Evolutionary conservation across 163 green algal species (phyloP).

Genomic region (Coccomyxa subellipsoidea): DNA sequence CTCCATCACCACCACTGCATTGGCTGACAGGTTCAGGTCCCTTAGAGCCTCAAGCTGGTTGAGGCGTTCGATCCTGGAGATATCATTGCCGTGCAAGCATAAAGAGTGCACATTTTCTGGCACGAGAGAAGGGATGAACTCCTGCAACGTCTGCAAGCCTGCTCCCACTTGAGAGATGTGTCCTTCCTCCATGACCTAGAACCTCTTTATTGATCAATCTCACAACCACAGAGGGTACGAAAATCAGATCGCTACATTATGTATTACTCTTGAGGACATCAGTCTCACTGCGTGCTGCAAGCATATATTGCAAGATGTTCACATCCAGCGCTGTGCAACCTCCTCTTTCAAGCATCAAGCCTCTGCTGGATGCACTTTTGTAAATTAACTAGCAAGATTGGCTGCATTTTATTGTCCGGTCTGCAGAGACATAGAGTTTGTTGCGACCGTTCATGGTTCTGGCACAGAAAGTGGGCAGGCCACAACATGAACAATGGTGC

Average conservation of each 20-base stretch:
- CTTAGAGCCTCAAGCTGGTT: constrained; percentile 34
- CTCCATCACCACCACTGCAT: constrained; percentile 31
- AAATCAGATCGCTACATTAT: background rate
- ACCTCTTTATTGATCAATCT: background rate
- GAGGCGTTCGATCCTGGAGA: constrained; percentile 47
- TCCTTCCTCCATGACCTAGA: background rate
- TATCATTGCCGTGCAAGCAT: constrained; percentile 71
- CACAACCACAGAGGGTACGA: background rate
- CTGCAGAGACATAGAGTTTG: too few species aligned
- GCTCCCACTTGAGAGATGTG: background rate
- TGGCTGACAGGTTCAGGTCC: constrained; percentile 70
- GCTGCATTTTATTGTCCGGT: too few species aligned
- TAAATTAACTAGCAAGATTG: too few species aligned
- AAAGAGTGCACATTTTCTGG: constrained; percentile 23
- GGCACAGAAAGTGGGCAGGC: too few species aligned
- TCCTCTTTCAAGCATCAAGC: background rate
- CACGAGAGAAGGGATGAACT: background rate
- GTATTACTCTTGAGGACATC: background rate
- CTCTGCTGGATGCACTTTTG: too few species aligned
- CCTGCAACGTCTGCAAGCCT: background rate
- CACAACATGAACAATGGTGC: too few species aligned
- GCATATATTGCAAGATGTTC: background rate
- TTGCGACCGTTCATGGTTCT: too few species aligned
- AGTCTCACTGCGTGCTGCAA: background rate
- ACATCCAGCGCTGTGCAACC: background rate